Evolutionary conservation across 176 grass and related monocot species (phyloP).

Genomic region (Oryza officinalis): DNA sequence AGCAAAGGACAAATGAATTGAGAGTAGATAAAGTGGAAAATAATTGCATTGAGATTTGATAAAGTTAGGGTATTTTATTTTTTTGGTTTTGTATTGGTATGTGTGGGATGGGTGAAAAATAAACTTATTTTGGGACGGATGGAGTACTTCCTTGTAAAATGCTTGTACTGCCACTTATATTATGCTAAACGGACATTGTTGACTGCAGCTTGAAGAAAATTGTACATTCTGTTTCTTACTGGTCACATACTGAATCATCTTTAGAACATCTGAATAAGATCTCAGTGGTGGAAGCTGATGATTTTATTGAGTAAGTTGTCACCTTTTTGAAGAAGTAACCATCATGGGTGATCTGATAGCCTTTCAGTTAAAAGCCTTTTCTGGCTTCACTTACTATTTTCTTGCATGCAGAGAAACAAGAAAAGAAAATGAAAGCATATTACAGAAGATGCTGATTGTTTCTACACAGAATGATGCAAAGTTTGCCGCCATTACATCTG

Average conservation of each 20-base stretch:
- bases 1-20: no score
- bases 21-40: no score
- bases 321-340: conserved; percentile 14
- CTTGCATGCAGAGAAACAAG: conserved; percentile 54
- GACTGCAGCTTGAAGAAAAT: conserved; percentile 56
- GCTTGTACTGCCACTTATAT: conserved; percentile 22
- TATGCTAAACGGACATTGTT: conserved; percentile 35
- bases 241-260: conserved; percentile 53
- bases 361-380: conserved; percentile 24
- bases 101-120: no score
- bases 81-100: no score
- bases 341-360: conserved; percentile 1
- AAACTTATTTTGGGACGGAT: no score
- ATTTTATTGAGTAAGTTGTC: conserved; percentile 57
- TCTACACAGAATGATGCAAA: conserved; percentile 48
- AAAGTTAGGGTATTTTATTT: no score
- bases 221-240: conserved; percentile 55
- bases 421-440: conserved; percentile 44
- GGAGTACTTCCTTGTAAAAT: background rate
- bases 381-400: conserved; percentile 7
- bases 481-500: conserved; percentile 47
- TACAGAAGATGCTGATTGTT: conserved; percentile 47
- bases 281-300: conserved; percentile 47
- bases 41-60: no score
- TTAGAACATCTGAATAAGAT: conserved; percentile 51